Evolutionary conservation across 1,284 basidiomycete genomes (phyloP), one percentile per base, ranked within the genome.

Genomic region (Cutaneotrichosporon cavernicola): DNA sequence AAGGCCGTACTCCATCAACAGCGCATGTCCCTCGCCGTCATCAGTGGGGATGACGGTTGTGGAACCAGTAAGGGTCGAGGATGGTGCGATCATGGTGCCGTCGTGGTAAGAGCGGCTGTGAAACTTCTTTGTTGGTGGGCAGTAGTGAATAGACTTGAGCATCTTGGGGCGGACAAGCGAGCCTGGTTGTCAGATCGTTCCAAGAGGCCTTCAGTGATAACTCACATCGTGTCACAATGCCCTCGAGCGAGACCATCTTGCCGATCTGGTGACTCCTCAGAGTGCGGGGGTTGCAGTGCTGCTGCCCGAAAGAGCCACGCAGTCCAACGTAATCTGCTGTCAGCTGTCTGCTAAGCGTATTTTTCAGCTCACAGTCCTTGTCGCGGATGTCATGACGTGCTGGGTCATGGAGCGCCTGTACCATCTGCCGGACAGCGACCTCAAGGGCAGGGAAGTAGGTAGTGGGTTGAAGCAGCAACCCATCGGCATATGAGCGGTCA

Each of bases 121-220:
- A 83, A 97, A 97, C 46, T 87, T 85, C 63, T 85, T 84, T 9
- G 93, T 97, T 62, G 88, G 87, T 26, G 90, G 89, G 78, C 94
- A 97, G 82, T 91, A 99, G 81, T 99, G 97, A 38, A 98, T 88
- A 5, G 95, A 97, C 79, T 90, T 91, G 78, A 96, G 86, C 89
- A 99, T 95, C 83, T 99, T 99, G 34, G 97, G 97, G 47, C 97
- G 90, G 56, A 99, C 97, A 64, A 99, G 89, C 11, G 95, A 98
- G 81, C 84, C 84, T 85, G 69, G 2, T 6, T 14, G 36, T 67
- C 22, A 58, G 58, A 18, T 18, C 9, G 5, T 3, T 1, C 7
- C 1, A 5, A 2, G 21, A 50, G 26, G 31, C n/a, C 38, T 21
- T 21, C 22, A 26, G 8, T 36, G 36, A 31, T 4, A 5, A 72